These are phyloP conservation scores for Zelonia costaricensis DNA, from an alignment of 208 protist genomes.

Conservation along the genomic window DNA sequence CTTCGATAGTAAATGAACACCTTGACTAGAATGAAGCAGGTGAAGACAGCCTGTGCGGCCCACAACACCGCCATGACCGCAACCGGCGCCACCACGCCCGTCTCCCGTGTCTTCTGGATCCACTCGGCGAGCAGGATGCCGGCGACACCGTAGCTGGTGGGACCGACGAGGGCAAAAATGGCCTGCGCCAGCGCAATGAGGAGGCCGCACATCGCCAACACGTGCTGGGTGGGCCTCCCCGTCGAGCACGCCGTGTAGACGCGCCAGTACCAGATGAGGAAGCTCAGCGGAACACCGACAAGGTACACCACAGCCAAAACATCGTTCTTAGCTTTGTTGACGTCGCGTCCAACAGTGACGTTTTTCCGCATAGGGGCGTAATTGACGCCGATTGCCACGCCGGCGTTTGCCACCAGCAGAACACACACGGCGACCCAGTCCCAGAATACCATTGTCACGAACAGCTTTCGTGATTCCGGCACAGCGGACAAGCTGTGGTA, in stretches of 20 bases:
- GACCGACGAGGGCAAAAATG: slow-evolving; percentile 61
- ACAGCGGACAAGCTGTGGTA: slow-evolving; percentile 59
- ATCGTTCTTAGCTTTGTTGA: slow-evolving; percentile 43
- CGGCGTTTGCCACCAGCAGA: slow-evolving; percentile 54
- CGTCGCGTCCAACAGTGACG: slow-evolving; percentile 4
- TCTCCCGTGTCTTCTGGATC: slow-evolving; percentile 31
- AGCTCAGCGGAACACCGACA: slow-evolving; percentile 61
- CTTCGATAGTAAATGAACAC: slow-evolving; percentile 68
- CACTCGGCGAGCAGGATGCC: slow-evolving; percentile 46
- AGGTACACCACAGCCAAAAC: slow-evolving; percentile 58
- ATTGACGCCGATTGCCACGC: slow-evolving; percentile 43
- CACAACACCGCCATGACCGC: slow-evolving; percentile 60
- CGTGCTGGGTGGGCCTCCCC: slow-evolving; percentile 40
- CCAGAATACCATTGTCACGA: slow-evolving; percentile 61
- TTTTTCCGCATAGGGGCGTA: slow-evolving; percentile 17
- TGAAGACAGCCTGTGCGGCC: slow-evolving; percentile 40
- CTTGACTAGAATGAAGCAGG: slow-evolving; percentile 44
- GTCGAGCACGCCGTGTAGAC: slow-evolving; percentile 60
- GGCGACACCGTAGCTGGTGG: slow-evolving; percentile 42
- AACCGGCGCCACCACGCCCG: slow-evolving; percentile 37
- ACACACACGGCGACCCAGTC: slow-evolving; percentile 70
- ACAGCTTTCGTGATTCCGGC: slow-evolving; percentile 33
- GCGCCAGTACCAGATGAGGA: slow-evolving; percentile 73
- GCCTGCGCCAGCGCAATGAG: slow-evolving; percentile 47
- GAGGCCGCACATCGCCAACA: slow-evolving; percentile 59